Evolutionary conservation across 306 rosid genomes (phyloP).

Genomic region (Gleditsia sinensis): DNA sequence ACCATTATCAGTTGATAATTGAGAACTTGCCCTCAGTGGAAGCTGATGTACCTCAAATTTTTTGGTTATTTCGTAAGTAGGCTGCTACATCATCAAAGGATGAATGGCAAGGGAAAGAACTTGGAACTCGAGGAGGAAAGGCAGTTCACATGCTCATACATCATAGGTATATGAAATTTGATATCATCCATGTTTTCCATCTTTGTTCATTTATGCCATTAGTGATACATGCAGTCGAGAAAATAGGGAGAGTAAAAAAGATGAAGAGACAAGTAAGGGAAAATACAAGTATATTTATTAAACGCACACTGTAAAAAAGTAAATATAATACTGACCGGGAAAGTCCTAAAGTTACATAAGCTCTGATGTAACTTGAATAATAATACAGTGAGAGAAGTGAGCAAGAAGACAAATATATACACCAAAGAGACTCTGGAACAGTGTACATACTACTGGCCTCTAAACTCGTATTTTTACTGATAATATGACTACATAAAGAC

Average conservation of each 20-base stretch:
- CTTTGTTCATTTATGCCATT: conserved; percentile 16
- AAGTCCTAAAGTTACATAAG: too few relatives aligned
- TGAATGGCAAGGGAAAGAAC: conserved; percentile 98
- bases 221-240: conserved; percentile 23
- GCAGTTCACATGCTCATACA: conserved; percentile 99
- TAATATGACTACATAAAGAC: conserved; percentile 17
- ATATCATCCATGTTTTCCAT: conserved; percentile 7
- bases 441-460: conserved; percentile 3
- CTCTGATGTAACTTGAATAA: neutral
- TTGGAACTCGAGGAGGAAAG: conserved; percentile 98
- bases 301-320: conserved; percentile 1
- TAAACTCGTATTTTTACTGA: conserved; percentile 1
- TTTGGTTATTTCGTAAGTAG: conserved; percentile 47
- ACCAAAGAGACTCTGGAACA: conserved; percentile 18
- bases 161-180: conserved; percentile 73
- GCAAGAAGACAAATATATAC: neutral
- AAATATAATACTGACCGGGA: neutral
- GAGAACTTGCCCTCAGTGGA: conserved; percentile 20
- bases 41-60: conserved; percentile 23
- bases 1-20: conserved; percentile 30
- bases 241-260: conserved; percentile 18
- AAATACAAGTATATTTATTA: neutral
- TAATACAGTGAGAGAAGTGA: conserved; percentile 8
- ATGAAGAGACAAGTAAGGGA: conserved; percentile 3
- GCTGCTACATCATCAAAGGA: conserved; percentile 97